Base-by-base conservation (phyloP, 2,329 filamentous ascomycete species). In the Amphichorda felina region DNA sequence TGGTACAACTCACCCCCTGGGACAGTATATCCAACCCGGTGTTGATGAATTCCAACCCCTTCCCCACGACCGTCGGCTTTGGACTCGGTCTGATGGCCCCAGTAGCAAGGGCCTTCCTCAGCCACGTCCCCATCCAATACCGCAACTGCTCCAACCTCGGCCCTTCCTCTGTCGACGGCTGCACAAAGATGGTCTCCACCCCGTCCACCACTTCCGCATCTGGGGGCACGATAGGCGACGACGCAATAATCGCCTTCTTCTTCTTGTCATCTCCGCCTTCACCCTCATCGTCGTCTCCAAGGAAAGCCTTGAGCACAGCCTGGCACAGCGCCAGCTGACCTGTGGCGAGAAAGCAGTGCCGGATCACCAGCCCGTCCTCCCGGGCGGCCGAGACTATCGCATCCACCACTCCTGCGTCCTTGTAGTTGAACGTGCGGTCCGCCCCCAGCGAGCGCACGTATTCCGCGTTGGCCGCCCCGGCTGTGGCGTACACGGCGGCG, bases 341-440 rank as follows among this genome's bases (percentile, higher is more conserved):
- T 0, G 41, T 58, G 1, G 59, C 60, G 30, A 64, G 59, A 38
- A 64, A 66, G 19, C 60, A 62, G 19, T 57, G 47, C 6, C 54
- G 52, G 31, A 66, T 55, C 11, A 49, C 43, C 2, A 65, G 21
- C 0, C 52, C 54, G 14, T 64, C 57, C 5, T 51, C 41, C 4
- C 35, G 53, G 1, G 59, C 62, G 2, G 56, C 52, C 0, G 51
- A 46, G 16, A 61, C 34, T 8, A 66, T 60, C 2, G 35, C 36
- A 5, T 53, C 43, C 5, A 50, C 52, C 2, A 51, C 51, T 0
- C 33, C n/a, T 1, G 45, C 16, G 3, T 50, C 45, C 34, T 53
- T 61, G 38, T 66, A 59, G 38, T 66, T 55, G 24, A 66, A 66
- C 0, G 63, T 57, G 9, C 52, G 53, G 26, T 62, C 50, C 2